Evolutionary conservation across 202 grass and related monocot genomes (phyloP).

Genomic region (Zoysia matrella): DNA sequence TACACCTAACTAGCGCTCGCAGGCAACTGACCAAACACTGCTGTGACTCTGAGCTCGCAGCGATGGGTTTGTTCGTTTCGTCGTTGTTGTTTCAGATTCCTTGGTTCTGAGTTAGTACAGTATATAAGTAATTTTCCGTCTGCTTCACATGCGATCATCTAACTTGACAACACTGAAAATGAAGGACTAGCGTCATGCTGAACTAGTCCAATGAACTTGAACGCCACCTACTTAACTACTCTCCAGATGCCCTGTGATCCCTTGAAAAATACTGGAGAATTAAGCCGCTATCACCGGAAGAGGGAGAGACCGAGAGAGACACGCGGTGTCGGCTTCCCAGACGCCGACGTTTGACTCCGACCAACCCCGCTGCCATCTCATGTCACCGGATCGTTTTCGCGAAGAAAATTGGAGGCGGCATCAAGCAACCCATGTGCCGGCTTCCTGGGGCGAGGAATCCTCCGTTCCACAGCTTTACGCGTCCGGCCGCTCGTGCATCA

Average conservation of each 20-base stretch:
- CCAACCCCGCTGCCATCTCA: not conserved
- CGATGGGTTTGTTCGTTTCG: not conserved
- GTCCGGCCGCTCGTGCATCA: slow-evolving; percentile 14
- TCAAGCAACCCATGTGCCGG: slow-evolving; percentile 37
- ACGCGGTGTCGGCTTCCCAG: slow-evolving; percentile 25
- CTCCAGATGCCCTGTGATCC: not conserved
- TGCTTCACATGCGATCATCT: not conserved
- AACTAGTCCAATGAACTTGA: not conserved
- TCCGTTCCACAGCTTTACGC: slow-evolving; percentile 27
- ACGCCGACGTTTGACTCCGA: slow-evolving; percentile 42
- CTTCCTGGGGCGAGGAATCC: slow-evolving; percentile 36
- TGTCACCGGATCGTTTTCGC: not conserved
- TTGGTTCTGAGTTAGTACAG: not conserved
- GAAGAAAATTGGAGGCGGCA: slow-evolving; percentile 1
- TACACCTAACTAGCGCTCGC: too few relatives aligned
- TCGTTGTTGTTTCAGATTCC: not conserved
- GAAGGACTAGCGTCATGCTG: not conserved
- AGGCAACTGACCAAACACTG: too few relatives aligned
- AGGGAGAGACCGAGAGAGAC: not conserved
- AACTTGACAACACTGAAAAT: not conserved
- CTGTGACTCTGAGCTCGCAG: too few relatives aligned
- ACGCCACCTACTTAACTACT: not conserved
- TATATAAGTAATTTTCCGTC: too few relatives aligned
- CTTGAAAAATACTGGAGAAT: not conserved
- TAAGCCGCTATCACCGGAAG: not conserved